phyloP scores from a whole-genome alignment of 768 basidiomycete species.

The Leucogyrophana mollusca region DNA sequence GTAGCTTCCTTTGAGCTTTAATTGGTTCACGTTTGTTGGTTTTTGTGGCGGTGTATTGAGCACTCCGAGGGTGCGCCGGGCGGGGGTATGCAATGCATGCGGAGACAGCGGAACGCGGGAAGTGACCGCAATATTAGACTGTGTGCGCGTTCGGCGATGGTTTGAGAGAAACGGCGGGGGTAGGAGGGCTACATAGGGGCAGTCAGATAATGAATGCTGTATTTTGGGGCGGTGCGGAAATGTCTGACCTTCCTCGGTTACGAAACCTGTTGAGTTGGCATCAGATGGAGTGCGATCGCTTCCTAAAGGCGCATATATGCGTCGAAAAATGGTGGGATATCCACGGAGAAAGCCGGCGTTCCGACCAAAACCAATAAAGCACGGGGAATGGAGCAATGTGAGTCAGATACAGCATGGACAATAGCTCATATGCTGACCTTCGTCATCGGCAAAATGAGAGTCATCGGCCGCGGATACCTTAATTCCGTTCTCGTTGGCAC shows the following conservation, averaged over 20 bases:
- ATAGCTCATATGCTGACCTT: constrained; percentile 36
- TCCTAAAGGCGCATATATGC: constrained; percentile 48
- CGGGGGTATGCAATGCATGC: constrained; percentile 28
- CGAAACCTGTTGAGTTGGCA: constrained; percentile 44
- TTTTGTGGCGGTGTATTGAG: constrained; percentile 68
- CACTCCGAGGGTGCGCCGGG: constrained; percentile 34
- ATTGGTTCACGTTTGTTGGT: constrained; percentile 47
- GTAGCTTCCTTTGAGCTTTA: constrained; percentile 66
- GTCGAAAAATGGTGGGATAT: constrained; percentile 3
- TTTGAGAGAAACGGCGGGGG: constrained; percentile 58
- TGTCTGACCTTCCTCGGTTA: constrained; percentile 49
- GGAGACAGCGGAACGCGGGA: constrained; percentile 26
- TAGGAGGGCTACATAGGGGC: constrained; percentile 43
- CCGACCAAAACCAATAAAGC: constrained; percentile 6
- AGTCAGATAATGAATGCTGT: constrained; percentile 16
- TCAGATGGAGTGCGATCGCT: constrained; percentile 52
- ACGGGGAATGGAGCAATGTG: constrained; percentile 8
- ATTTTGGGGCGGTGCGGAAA: constrained; percentile 13
- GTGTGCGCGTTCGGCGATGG: constrained; percentile 56
- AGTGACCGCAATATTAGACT: constrained; percentile 47
- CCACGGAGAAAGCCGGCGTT: constrained; percentile 2
- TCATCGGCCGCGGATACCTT: constrained; percentile 49
- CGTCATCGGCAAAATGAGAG: constrained; percentile 45
- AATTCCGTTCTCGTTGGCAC: constrained; percentile 71
- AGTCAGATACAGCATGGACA: constrained; percentile 11